These are phyloP conservation scores for Pseudozyma tsukubaensis DNA, from an alignment of 1,284 basidiomycete species.

Conservation along the genomic window DNA sequence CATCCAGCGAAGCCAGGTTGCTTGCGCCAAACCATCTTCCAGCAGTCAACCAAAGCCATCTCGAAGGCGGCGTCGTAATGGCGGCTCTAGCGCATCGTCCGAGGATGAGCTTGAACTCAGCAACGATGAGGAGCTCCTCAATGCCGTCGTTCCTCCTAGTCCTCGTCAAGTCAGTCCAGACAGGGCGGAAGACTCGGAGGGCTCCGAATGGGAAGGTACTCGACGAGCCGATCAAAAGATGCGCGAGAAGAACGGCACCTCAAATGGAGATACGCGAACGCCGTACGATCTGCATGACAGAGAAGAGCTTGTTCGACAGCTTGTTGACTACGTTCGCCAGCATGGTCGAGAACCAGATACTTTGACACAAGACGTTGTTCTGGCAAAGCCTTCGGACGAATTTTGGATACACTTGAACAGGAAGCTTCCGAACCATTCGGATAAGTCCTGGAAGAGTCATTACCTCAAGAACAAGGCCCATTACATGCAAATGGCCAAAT, in stretches of 20 bases:
- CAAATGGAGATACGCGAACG: neutral
- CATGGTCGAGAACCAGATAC: conserved; percentile 5
- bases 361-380: conserved; percentile 12
- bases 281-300: conserved; percentile 27
- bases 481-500: conserved; percentile 24
- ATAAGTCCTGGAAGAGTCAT: conserved; percentile 36
- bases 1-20: neutral
- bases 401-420: conserved; percentile 34
- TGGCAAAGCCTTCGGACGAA: conserved; percentile 17
- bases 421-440: conserved; percentile 20
- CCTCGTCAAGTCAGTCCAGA: neutral
- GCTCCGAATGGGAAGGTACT: conserved; percentile 35
- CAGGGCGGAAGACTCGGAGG: conserved; percentile 7
- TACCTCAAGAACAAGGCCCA: conserved; percentile 32
- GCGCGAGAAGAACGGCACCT: conserved; percentile 2
- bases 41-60: conserved; percentile 7
- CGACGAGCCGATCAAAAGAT: conserved; percentile 14
- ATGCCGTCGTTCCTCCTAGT: neutral
- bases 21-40: conserved; percentile 1
- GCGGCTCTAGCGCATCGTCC: conserved; percentile 14
- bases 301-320: conserved; percentile 5
- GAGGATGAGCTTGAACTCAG: conserved; percentile 16
- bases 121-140: conserved; percentile 7
- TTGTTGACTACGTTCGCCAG: conserved; percentile 11
- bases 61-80: neutral